A percentile compares a stretch with the other conserved stretches of the same genome.
phyloP scores from a whole-genome alignment of 441 rosid species.

The Eruca vesicaria region DNA sequence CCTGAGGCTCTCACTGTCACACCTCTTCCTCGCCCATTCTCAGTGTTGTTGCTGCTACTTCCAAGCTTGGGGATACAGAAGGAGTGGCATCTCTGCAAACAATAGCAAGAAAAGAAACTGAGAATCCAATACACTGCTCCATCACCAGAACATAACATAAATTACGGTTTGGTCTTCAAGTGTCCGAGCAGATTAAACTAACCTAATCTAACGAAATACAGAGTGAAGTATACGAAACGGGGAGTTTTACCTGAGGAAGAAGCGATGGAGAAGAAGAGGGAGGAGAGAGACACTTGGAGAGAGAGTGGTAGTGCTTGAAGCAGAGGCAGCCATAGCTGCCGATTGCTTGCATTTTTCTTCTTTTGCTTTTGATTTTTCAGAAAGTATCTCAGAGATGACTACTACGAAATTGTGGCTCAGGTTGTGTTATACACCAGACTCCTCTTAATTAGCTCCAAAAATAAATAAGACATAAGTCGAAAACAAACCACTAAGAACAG shows the following conservation, averaged over 20 bases:
- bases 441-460: background rate
- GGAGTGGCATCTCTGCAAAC: slow-evolving; percentile 52
- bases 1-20: slow-evolving; percentile 57
- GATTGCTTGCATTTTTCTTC: slow-evolving; percentile 28
- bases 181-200: background rate
- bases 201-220: background rate
- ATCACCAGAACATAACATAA: background rate
- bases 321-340: slow-evolving; percentile 32
- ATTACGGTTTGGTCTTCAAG: background rate
- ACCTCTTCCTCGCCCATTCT: slow-evolving; percentile 48
- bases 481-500: background rate
- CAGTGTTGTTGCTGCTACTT: slow-evolving; percentile 21
- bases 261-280: slow-evolving; percentile 25
- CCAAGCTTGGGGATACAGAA: slow-evolving; percentile 54
- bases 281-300: slow-evolving; percentile 38
- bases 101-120: background rate
- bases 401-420: slow-evolving; percentile 32
- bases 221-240: background rate
- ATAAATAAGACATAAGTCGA: background rate
- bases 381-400: slow-evolving; percentile 19
- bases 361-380: background rate
- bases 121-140: background rate
- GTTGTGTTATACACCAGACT: slow-evolving; percentile 4
- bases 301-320: slow-evolving; percentile 36
- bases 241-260: slow-evolving; percentile 39